A percentile compares a stretch with the other conserved stretches of the same genome.
Conservation (phyloP, 2,329 filamentous ascomycete genomes). For the Dothistroma pini region DNA sequence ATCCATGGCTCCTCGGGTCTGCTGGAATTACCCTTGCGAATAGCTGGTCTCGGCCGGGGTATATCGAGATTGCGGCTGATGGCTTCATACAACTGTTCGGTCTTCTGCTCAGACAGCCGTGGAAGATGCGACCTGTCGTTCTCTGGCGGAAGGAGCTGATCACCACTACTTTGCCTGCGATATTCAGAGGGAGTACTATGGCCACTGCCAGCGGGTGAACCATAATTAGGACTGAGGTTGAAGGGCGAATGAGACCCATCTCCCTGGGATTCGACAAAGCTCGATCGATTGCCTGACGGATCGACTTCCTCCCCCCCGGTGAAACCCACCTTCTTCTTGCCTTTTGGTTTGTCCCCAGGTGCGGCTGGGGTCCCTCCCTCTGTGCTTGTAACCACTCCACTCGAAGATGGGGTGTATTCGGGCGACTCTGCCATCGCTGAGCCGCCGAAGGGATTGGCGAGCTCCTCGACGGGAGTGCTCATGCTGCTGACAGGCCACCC, state of each 20-base stretch:
- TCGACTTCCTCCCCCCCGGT: constrained; percentile 15
- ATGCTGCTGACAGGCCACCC: background rate
- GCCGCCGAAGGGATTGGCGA: constrained; percentile 22
- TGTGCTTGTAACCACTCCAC: constrained; percentile 18
- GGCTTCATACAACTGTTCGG: constrained; percentile 29
- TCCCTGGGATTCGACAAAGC: constrained; percentile 15
- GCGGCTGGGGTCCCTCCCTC: constrained; percentile 18
- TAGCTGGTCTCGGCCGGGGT: constrained; percentile 30
- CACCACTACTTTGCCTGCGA: constrained; percentile 18
- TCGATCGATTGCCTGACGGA: constrained; percentile 14
- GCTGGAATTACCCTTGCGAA: constrained; percentile 23
- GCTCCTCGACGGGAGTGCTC: constrained; percentile 23
- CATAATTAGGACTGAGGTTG: constrained; percentile 13
- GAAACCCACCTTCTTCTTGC: constrained; percentile 29
- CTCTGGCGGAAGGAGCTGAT: constrained; percentile 15
- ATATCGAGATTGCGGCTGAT: constrained; percentile 23
- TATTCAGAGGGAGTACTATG: constrained; percentile 18
- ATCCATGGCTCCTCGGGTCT: constrained; percentile 12
- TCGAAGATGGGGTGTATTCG: constrained; percentile 13
- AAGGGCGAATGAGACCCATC: constrained; percentile 15
- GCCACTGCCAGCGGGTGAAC: constrained; percentile 20
- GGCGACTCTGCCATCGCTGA: constrained; percentile 11
- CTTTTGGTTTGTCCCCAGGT: constrained; percentile 14
- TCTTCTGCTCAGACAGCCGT: constrained; percentile 31
- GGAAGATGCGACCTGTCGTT: constrained; percentile 30